Evolutionary conservation across 345 rosid species (phyloP), one percentile per base, ranked within the genome.

Genomic region (Brassica carinata): DNA sequence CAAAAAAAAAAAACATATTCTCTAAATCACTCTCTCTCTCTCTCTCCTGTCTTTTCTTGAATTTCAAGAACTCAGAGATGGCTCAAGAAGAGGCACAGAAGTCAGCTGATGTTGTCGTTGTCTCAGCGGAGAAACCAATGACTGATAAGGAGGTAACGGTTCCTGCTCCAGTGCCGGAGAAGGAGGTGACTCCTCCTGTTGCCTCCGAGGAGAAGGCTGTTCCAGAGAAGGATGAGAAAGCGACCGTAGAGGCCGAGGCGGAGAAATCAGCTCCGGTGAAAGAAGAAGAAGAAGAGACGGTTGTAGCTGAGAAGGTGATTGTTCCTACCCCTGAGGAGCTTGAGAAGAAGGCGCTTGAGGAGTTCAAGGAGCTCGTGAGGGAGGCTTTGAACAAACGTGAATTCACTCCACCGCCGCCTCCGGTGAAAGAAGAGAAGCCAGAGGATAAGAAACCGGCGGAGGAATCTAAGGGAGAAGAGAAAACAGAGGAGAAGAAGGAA

Each of bases 271-370:
- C 5, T 5, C 34, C 64, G 7, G 70, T 57, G 65, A 79, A 48
- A 72, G 88, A 40, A 72, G 88, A 40, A 72, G 88, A 81, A 36
- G 82, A 69, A 7, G 78, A 61, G 14, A 40, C 38, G 0, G 78
- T 30, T 38, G 84, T 1, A 0, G 75, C 53, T 62, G 71, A 72
- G 74, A 87, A 85, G 75, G 78, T 64, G 55, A 27, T 86, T 64
- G 84, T 79, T 67, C 79, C 79, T 7, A 71, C 90, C 5, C 83
- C 89, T 55, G 89, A 92, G 2, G 87, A 88, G 27, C 6, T 84
- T 4, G 84, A 91, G 64, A 87, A 79, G 79, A 91, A 87, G 77
- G 89, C 91, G 5, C 84, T 87, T 2, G 90, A 90, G 0, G 97
- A 91, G 61, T 73, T 91, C 14, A 90, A 85, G 53, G 82, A 80